Evolutionary conservation across 495 filamentous ascomycete species (phyloP), one percentile per base, ranked within the genome.

Genomic region (Margaritispora aquatica): DNA sequence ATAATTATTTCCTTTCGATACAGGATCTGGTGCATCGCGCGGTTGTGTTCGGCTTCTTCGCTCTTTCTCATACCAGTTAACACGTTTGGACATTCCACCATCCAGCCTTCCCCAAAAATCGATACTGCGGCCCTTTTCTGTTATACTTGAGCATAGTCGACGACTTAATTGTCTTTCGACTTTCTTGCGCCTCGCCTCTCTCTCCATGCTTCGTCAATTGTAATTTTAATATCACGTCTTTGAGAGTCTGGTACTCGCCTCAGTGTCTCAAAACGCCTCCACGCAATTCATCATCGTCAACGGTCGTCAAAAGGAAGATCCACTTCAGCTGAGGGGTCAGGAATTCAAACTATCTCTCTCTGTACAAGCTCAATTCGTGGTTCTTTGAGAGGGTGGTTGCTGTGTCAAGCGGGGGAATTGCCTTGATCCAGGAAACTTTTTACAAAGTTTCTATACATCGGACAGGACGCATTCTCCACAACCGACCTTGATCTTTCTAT

Each of bases 111-210:
- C 2, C 15, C 17, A 44, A 10, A 44, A 7, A n/a, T 8, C 38
- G 8, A 7, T 5, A 7, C 29, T 15, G 29, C 7, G 5, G 5
- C 29, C 29, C 19, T 9, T 9, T 50, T 17, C 47, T 26, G 2
- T 50, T 50, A n/a, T 50, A 26, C 23, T 24, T 24, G 47, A 50
- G 47, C 47, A 50, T 2, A 23, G 60, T 61, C 51, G 64, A 66
- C 61, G 64, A 26, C 64, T 66, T 66, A 10, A 63, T 38, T 66
- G 64, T 63, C 64, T 57, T 66, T 49, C n/a, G 63, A 55, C 60
- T 55, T 60, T 60, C 57, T 63, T 51, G 27, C n/a, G 29, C 15
- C 10, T 26, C 47, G 13, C 21, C n/a, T 26, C 38, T 27, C 49
- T 36, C 34, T 47, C 26, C 26, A 63, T 63, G 61, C 59, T 55